Base-by-base conservation (phyloP, 805 yeast genomes). In the Zygosaccharomyces bailii region DNA sequence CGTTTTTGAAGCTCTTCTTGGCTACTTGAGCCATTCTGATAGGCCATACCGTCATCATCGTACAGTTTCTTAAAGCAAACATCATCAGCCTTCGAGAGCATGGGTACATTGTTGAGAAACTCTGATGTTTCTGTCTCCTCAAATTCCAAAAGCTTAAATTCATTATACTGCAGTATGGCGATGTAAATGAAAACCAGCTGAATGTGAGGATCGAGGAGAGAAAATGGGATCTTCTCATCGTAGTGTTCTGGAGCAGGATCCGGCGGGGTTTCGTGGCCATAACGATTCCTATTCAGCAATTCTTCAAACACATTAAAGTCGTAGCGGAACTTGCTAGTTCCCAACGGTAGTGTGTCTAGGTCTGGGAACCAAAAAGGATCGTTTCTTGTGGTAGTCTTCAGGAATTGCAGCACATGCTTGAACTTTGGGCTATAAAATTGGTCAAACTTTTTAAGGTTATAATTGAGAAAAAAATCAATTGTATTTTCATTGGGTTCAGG, bases 91-190 rank as follows among this genome's bases (percentile, higher is more conserved):
- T 61, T 60, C 1, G 67, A 61, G 4, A 63, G 43, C 44, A 63
- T 51, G 1, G 69, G 69, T 2, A 68, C 59, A 42, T 82, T 75
- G 49, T 79, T 78, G 49, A 90, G 71, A 52, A 80, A 80, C 59
- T 89, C 95, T 30, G 89, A 73, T 35, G 88, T 86, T 65, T 90
- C 98, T 51, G 86, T 81, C 60, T 87, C 95, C 57, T 90, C 98
- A 51, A 89, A 80, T 60, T 90, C 97, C 51, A 86, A 74, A 43
- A 90, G 72, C 31, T 84, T 79, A 53, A 79, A 79, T 54, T 85
- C 90, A 63, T 84, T 83, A 41, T 91, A 81, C 63, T 86, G 86
- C 52, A 90, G 69, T 31, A 90, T 76, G 1, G 96, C 86, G 38
- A 89, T 69, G 39, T 86, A 80, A 2, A 86, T 76, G 57, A 88